Percentiles rank a stretch among this genome's conserved stretches.
These are phyloP conservation scores for Metschnikowia koreensis DNA, from an alignment of 805 yeast species.

Conservation along the genomic window DNA sequence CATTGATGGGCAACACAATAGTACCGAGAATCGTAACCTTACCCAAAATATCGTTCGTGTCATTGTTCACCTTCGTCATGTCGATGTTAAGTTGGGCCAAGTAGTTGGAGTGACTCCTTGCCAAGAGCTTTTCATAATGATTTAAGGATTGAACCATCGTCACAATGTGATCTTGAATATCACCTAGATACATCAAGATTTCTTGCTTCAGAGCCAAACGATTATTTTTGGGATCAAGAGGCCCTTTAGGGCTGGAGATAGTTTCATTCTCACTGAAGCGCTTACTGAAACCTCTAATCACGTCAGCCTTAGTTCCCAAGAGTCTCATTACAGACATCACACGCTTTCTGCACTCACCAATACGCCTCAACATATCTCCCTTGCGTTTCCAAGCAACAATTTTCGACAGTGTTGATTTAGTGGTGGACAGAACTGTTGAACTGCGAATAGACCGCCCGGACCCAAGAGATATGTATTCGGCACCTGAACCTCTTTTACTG, in stretches of 20 bases:
- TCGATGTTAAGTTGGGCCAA: conserved; percentile 96
- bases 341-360: conserved; percentile 92
- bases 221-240: conserved; percentile 9
- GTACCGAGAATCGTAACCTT: conserved; percentile 93
- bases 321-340: conserved; percentile 88
- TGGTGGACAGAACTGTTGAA: conserved; percentile 11
- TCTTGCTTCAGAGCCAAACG: conserved; percentile 59
- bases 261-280: conserved; percentile 67
- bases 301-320: conserved; percentile 92
- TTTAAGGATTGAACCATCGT: conserved; percentile 95
- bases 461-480: conserved; percentile 13
- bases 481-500: conserved; percentile 14
- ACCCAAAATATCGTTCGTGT: conserved; percentile 93
- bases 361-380: conserved; percentile 91
- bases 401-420: conserved; percentile 50
- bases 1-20: conserved; percentile 90
- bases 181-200: conserved; percentile 92
- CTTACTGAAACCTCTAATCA: conserved; percentile 92
- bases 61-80: conserved; percentile 95
- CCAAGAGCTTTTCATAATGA: conserved; percentile 90
- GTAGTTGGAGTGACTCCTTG: conserved; percentile 94
- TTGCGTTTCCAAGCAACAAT: conserved; percentile 73
- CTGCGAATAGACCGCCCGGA: conserved; percentile 8
- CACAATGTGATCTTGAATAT: conserved; percentile 95
- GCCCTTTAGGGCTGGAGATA: conserved; percentile 2